Base-by-base conservation (phyloP, 768 basidiomycete genomes). In the Leccinellum rugosiceps region DNA sequence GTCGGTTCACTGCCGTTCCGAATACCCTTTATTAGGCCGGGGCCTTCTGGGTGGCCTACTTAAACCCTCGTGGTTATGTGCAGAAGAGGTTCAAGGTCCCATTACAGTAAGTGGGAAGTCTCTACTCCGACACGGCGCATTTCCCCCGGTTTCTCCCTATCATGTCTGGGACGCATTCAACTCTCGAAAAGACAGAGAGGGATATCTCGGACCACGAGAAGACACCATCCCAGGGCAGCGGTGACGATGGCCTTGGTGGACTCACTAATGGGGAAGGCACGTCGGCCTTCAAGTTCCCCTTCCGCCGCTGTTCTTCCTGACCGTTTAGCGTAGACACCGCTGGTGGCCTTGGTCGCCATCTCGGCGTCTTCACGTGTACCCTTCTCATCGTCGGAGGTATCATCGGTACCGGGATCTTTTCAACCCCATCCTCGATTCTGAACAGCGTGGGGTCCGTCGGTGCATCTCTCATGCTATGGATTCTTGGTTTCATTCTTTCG, bases 391-490 rank as follows among this genome's bases (percentile, higher is more conserved):
- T 83, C 23, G 83, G 83, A 1, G 71, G 76, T 35, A 80, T 84
- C 57, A 83, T 84, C 58, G 83, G 83, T 0, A 83, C 82, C 0
- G 83, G 82, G 21, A 83, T 85, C 61, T 85, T 85, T 71, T 81
- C 82, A 0, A 83, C 83, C 0, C 83, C 83, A 0, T 82, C 82
- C 2, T 79, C 79, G 0, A 84, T 85, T 63, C 75, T 85, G 19
- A 74, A 72, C 0, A 79, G 80, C 0, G 83, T 84, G 0, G 79
- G 79, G n/a, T 83, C 82, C 1, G 73, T 84, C 7, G 83, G 82
- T 19, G 82, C 84, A 4, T 83, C 82, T 0, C 70, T 85, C 38
- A 77, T 85, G 78, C 78, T 84, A 19, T 85, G 83, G 84, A 78
- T 84, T 0, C 77, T 84, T 26, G 84, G 84, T 3, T 82, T 85